Evolutionary conservation across 164 flowering plant genomes (phyloP).

Genomic region (Buxus sempervirens): DNA sequence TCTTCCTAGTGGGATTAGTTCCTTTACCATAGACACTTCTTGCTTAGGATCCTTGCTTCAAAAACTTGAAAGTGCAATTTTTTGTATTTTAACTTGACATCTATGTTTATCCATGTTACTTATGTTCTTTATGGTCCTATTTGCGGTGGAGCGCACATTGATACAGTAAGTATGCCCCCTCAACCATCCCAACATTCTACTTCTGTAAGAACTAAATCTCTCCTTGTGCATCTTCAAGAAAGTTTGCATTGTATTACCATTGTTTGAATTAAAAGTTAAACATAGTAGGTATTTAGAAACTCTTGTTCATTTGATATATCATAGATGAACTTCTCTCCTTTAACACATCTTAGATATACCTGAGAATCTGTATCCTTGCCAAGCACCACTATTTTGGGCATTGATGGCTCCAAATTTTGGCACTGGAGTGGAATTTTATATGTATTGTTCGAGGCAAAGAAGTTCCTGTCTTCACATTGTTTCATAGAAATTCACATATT

Average conservation of each 20-base stretch:
- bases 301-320: no score
- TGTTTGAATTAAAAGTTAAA: not conserved
- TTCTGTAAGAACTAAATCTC: slow-evolving; percentile 14
- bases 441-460: no score
- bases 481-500: not conserved
- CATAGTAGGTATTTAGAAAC: no score
- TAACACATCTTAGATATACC: no score
- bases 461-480: no score
- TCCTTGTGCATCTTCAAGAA: not conserved
- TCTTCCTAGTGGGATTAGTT: not conserved
- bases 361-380: no score
- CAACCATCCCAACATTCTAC: slow-evolving; percentile 4
- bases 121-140: not conserved
- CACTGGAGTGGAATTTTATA: no score
- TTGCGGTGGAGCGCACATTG: slow-evolving; percentile 13
- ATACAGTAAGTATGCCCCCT: slow-evolving; percentile 8
- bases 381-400: no score
- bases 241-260: not conserved
- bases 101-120: not conserved
- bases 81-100: not conserved
- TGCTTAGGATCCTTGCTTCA: not conserved
- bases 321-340: no score
- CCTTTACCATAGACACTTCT: not conserved
- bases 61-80: not conserved
- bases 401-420: no score